Evolutionary conservation across 2,329 filamentous ascomycete genomes (phyloP).

Genomic region (Plectosphaerella cucumerina): DNA sequence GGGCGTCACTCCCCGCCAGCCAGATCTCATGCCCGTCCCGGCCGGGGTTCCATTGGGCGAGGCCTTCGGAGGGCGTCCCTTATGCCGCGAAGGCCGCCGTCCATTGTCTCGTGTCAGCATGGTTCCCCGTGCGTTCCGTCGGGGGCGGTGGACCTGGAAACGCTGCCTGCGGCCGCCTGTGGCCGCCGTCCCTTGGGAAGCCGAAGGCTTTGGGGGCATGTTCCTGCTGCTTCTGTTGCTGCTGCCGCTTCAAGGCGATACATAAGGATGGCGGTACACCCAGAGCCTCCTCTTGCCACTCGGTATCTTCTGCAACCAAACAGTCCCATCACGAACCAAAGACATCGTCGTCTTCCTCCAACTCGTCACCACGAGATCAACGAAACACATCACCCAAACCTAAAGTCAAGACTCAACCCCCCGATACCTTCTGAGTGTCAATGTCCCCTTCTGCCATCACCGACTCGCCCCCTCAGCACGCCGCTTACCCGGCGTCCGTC

Average conservation of each 20-base stretch:
- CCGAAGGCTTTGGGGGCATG: too few species aligned
- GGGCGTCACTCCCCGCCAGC: slow-evolving; percentile 3
- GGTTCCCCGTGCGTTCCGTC: too few species aligned
- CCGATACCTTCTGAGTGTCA: slow-evolving; percentile 17
- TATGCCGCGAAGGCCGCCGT: too few species aligned
- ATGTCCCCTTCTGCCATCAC: slow-evolving; percentile 60
- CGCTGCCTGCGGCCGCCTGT: too few species aligned
- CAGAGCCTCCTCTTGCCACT: too few species aligned
- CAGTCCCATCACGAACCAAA: background rate
- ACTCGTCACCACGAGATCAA: background rate
- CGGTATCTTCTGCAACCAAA: background rate
- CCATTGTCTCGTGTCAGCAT: too few species aligned
- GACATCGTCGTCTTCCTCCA: background rate
- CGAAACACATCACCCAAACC: background rate
- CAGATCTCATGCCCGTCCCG: background rate
- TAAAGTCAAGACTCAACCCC: background rate
- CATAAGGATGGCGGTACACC: background rate
- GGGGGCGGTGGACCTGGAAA: too few species aligned
- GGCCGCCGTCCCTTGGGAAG: too few species aligned
- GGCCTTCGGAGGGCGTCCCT: too few species aligned
- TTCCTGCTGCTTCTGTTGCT: too few species aligned
- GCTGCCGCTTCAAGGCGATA: background rate
- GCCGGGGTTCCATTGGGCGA: too few species aligned
- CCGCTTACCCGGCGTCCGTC: slow-evolving; percentile 33
- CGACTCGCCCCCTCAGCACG: slow-evolving; percentile 41